These are phyloP conservation scores for Mucor piriformis DNA, from an alignment of 371 early-diverging fungal genomes.

Conservation along the genomic window DNA sequence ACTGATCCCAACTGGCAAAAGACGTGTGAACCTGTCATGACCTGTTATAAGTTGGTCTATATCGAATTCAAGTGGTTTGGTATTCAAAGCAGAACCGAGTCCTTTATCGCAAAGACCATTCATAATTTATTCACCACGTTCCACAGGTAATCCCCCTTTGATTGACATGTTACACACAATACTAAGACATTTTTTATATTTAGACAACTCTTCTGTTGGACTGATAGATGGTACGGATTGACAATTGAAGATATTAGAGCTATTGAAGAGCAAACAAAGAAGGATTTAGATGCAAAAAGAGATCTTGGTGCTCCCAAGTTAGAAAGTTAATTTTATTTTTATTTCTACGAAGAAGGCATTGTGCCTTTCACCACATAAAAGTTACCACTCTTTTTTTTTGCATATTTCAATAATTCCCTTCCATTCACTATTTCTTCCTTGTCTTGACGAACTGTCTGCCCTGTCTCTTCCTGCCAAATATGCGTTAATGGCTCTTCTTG, in stretches of 20 bases:
- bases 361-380: constrained; percentile 37
- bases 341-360: constrained; percentile 7
- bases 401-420: constrained; percentile 30
- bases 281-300: constrained; percentile 52
- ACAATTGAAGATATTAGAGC: constrained; percentile 68
- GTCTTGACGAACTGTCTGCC: constrained; percentile 27
- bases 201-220: constrained; percentile 71
- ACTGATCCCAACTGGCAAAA: constrained; percentile 37
- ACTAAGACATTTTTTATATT: background rate
- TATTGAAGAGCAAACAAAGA: constrained; percentile 66
- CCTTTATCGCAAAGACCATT: constrained; percentile 48
- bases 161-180: constrained; percentile 3
- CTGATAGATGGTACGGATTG: constrained; percentile 73
- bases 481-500: constrained; percentile 35
- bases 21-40: constrained; percentile 71
- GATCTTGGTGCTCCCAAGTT: constrained; percentile 16
- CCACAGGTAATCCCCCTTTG: constrained; percentile 29
- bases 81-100: constrained; percentile 61
- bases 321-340: background rate
- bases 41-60: constrained; percentile 75
- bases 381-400: constrained; percentile 35
- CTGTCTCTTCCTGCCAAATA: constrained; percentile 33
- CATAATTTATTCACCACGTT: constrained; percentile 35
- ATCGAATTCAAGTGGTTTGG: constrained; percentile 77
- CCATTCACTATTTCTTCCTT: constrained; percentile 15